These are phyloP conservation scores for Rubus idaeus DNA, from an alignment of 306 rosid species.

Conservation along the genomic window DNA sequence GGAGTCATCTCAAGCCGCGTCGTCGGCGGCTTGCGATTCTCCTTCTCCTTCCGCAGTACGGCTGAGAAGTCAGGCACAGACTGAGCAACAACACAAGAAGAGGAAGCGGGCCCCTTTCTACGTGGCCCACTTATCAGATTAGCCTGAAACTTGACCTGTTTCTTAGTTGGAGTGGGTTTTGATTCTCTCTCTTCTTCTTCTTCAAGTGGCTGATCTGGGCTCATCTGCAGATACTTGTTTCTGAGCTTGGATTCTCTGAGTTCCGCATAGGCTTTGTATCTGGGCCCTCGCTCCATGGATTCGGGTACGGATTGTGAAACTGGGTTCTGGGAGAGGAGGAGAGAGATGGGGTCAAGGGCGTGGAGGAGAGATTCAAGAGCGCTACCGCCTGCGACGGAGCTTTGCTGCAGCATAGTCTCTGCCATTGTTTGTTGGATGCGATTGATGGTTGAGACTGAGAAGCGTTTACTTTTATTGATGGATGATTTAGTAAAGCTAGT, in stretches of 20 bases:
- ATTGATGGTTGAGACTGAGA: not conserved
- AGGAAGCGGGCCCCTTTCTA: slow-evolving; percentile 38
- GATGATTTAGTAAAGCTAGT: slow-evolving; percentile 20
- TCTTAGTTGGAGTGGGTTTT: slow-evolving; percentile 47
- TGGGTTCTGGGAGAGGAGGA: slow-evolving; percentile 55
- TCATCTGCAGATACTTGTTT: slow-evolving; percentile 26
- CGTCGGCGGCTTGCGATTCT: slow-evolving; percentile 61
- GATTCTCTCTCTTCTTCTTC: slow-evolving; percentile 27
- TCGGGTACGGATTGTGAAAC: slow-evolving; percentile 14
- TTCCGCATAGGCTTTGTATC: slow-evolving; percentile 66
- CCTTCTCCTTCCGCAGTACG: slow-evolving; percentile 73
- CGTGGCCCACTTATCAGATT: slow-evolving; percentile 11
- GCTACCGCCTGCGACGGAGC: not conserved
- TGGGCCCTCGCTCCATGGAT: slow-evolving; percentile 72
- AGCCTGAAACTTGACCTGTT: slow-evolving; percentile 60
- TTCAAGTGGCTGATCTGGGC: slow-evolving; percentile 20
- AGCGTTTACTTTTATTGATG: not conserved
- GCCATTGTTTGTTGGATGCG: slow-evolving; percentile 49
- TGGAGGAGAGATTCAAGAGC: slow-evolving; percentile 47
- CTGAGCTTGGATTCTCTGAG: slow-evolving; percentile 63
- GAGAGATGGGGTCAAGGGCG: slow-evolving; percentile 69
- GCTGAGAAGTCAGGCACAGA: slow-evolving; percentile 94
- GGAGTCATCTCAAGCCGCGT: slow-evolving; percentile 64
- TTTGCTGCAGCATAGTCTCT: slow-evolving; percentile 25
- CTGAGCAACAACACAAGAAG: slow-evolving; percentile 59